Evolutionary conservation across 2,329 filamentous ascomycete genomes (phyloP).

Genomic region (Parafenestella ontariensis): DNA sequence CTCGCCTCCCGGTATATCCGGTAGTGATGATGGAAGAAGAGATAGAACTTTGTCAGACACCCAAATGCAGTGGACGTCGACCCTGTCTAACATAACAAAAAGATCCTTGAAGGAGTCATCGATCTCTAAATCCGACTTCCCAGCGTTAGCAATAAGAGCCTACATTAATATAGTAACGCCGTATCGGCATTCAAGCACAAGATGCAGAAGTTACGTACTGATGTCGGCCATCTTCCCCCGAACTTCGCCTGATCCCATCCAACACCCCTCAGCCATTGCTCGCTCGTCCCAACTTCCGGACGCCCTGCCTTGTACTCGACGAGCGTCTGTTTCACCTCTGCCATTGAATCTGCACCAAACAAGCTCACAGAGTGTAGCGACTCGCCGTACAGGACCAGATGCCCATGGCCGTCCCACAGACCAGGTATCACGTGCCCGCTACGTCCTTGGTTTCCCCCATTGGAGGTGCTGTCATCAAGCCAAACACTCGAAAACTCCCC

Average conservation of each 20-base stretch:
- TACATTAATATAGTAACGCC: neutral
- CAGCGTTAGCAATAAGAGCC: constrained; percentile 3
- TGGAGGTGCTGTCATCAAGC: constrained; percentile 37
- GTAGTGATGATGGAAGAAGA: constrained; percentile 61
- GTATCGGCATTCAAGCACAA: neutral
- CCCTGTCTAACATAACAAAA: constrained; percentile 73
- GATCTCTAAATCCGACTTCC: constrained; percentile 62
- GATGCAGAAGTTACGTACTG: constrained; percentile 54
- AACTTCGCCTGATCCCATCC: constrained; percentile 75
- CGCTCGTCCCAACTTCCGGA: constrained; percentile 59
- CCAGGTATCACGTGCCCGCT: constrained; percentile 68
- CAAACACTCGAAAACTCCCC: constrained; percentile 62
- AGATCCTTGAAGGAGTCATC: constrained; percentile 61
- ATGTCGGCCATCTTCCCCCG: constrained; percentile 67
- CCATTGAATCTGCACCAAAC: constrained; percentile 64
- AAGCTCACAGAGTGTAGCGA: constrained; percentile 71
- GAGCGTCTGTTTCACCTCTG: constrained; percentile 63
- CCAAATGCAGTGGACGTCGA: constrained; percentile 75
- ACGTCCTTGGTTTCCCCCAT: constrained; percentile 40
- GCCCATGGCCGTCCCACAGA: constrained; percentile 75
- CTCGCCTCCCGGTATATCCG: constrained; percentile 67
- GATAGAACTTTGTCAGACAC: constrained; percentile 69
- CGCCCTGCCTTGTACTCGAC: constrained; percentile 59
- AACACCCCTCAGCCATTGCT: constrained; percentile 70
- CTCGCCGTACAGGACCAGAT: constrained; percentile 71